Conservation (phyloP, 2,329 filamentous ascomycete species). For the Podosphaera aphanis region DNA sequence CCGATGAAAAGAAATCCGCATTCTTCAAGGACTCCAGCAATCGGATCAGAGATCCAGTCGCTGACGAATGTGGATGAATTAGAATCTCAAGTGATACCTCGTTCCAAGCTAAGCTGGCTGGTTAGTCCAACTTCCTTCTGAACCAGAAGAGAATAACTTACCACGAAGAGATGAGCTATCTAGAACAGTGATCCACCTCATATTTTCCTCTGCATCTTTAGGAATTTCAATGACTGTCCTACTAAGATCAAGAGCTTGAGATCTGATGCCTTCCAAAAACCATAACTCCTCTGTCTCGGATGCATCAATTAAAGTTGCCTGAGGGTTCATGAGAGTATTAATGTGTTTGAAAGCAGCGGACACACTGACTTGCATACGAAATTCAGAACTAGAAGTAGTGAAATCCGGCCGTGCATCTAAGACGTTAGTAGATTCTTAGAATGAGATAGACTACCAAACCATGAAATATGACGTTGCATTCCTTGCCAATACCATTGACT, state of each 20-base stretch:
- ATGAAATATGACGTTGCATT: constrained; percentile 41
- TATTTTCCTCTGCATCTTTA: constrained; percentile 31
- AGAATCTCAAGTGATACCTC: constrained; percentile 58
- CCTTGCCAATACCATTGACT: constrained; percentile 54
- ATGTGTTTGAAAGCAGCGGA: constrained; percentile 49
- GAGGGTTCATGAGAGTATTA: constrained; percentile 49
- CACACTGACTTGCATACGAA: constrained; percentile 41
- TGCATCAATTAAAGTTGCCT: constrained; percentile 42
- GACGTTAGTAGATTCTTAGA: constrained; percentile 4
- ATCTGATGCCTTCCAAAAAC: constrained; percentile 36
- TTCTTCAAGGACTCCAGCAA: constrained; percentile 51
- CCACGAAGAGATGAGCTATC: constrained; percentile 47
- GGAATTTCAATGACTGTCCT: constrained; percentile 58
- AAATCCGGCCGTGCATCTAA: constrained; percentile 57
- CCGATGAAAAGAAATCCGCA: constrained; percentile 52
- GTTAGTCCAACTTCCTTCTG: constrained; percentile 3
- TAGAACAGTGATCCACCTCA: constrained; percentile 58
- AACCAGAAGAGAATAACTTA: constrained; percentile 17
- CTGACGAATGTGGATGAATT: constrained; percentile 47
- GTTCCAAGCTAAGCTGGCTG: constrained; percentile 42
- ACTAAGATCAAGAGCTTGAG: constrained; percentile 26
- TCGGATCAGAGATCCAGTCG: constrained; percentile 52
- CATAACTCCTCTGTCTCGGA: constrained; percentile 41
- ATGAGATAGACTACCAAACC: constrained; percentile 16
- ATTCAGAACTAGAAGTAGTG: constrained; percentile 42